Evolutionary conservation across 2,329 filamentous ascomycete genomes (phyloP).

Genomic region (Sporothrix sp.): DNA sequence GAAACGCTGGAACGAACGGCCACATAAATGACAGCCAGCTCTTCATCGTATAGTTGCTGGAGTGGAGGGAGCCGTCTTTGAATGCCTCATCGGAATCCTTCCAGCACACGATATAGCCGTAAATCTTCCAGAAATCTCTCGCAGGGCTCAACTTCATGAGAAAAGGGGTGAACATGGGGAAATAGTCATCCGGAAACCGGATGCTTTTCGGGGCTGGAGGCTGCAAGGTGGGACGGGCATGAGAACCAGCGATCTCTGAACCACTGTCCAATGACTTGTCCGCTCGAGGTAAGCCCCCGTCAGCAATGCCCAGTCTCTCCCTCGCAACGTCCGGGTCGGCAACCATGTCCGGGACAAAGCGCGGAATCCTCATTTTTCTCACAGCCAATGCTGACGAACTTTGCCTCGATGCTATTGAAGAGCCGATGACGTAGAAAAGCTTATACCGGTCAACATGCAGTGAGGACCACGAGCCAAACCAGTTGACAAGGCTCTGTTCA

Average conservation of each 20-base stretch:
- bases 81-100: slow-evolving; percentile 30
- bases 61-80: slow-evolving; percentile 23
- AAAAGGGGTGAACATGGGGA: neutral
- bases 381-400: slow-evolving; percentile 19
- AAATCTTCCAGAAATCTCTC: slow-evolving; percentile 16
- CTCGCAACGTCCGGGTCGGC: slow-evolving; percentile 29
- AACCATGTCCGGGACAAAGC: slow-evolving; percentile 27
- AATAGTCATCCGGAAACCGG: neutral
- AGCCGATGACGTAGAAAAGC: slow-evolving; percentile 47
- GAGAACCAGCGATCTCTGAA: neutral
- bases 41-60: slow-evolving; percentile 24
- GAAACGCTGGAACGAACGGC: slow-evolving; percentile 21
- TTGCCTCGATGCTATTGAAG: slow-evolving; percentile 19
- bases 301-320: slow-evolving; percentile 13
- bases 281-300: too few species aligned
- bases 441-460: slow-evolving; percentile 40
- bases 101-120: slow-evolving; percentile 33
- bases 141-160: neutral
- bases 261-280: too few species aligned
- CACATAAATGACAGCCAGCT: slow-evolving; percentile 28
- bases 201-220: neutral
- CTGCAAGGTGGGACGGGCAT: neutral
- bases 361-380: slow-evolving; percentile 23
- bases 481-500: slow-evolving; percentile 53
- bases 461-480: slow-evolving; percentile 51